A percentile compares a stretch with the other conserved stretches of the same genome.
Conservation (phyloP, 306 rosid genomes). For the Pyrus pyrifolia region DNA sequence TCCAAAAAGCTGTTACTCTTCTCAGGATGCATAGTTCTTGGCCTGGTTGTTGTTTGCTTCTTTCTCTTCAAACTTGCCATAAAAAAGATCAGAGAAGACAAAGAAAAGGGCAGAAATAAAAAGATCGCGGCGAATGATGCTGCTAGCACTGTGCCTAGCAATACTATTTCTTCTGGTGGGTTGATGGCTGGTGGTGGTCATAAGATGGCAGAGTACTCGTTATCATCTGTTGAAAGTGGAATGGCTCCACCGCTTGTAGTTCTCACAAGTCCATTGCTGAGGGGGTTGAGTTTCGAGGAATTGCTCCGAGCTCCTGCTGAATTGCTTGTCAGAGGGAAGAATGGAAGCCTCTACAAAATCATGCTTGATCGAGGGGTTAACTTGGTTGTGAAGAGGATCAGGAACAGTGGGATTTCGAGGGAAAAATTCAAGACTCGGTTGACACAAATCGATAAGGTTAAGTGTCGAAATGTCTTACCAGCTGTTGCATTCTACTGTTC, state of each 20-base stretch:
- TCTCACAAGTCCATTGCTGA: conserved; percentile 29
- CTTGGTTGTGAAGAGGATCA: conserved; percentile 74
- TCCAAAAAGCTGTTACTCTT: conserved; percentile 17
- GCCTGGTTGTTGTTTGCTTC: conserved; percentile 25
- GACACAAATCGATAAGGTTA: conserved; percentile 34
- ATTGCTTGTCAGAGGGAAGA: conserved; percentile 55
- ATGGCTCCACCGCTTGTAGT: conserved; percentile 33
- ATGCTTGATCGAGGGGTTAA: conserved; percentile 37
- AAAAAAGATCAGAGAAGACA: conserved; percentile 14
- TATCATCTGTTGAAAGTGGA: conserved; percentile 45
- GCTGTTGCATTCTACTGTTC: conserved; percentile 67
- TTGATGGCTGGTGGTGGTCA: conserved; percentile 14
- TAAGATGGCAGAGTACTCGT: conserved; percentile 39
- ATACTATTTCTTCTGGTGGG: conserved; percentile 21
- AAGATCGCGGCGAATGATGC: conserved; percentile 8
- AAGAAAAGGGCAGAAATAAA: conserved; percentile 13
- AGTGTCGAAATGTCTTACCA: conserved; percentile 44
- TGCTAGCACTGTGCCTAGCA: conserved; percentile 26
- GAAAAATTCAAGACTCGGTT: conserved; percentile 46
- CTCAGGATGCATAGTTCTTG: conserved; percentile 44
- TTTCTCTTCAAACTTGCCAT: conserved; percentile 8
- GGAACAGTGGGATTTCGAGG: conserved; percentile 48
- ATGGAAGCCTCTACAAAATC: conserved; percentile 71
- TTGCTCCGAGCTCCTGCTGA: conserved; percentile 70
- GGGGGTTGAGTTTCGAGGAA: conserved; percentile 47